Conservation (phyloP, 202 grass and related monocot genomes). For the Setaria italica region DNA sequence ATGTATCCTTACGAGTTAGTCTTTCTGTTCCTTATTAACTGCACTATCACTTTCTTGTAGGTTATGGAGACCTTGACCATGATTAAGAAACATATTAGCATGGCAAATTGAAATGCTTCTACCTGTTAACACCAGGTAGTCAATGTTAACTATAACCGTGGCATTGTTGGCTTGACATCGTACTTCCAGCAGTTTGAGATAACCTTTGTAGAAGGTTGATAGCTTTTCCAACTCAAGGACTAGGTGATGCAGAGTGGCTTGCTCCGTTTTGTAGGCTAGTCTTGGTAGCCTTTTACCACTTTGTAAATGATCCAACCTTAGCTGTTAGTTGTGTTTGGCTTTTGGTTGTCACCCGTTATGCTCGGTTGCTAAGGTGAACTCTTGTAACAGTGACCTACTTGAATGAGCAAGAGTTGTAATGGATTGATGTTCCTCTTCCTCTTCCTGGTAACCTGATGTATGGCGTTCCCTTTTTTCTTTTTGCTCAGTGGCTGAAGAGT, state of each 20-base stretch:
- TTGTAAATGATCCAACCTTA: slow-evolving; percentile 48
- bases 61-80: slow-evolving; percentile 71
- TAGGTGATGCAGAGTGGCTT: slow-evolving; percentile 49
- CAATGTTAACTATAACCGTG: neutral
- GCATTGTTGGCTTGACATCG: neutral
- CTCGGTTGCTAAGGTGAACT: neutral
- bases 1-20: neutral
- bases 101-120: slow-evolving; percentile 47
- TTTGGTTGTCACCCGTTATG: slow-evolving; percentile 8
- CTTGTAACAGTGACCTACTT: slow-evolving; percentile 20
- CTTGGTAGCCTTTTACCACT: slow-evolving; percentile 36
- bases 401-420: neutral
- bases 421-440: neutral
- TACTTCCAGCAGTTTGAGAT: slow-evolving; percentile 4
- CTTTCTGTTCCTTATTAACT: slow-evolving; percentile 2
- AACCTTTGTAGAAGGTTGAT: slow-evolving; percentile 13
- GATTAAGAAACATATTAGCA: slow-evolving; percentile 66
- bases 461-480: too few relatives aligned
- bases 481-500: neutral
- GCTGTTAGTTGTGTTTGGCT: slow-evolving; percentile 32
- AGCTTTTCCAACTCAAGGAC: slow-evolving; percentile 28
- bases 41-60: slow-evolving; percentile 40
- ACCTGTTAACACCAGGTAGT: neutral
- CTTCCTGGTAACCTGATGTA: too few relatives aligned
- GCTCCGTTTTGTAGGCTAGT: slow-evolving; percentile 32